Base-by-base conservation (phyloP, 177 flowering plant genomes). In the Tripterygium wilfordii region DNA sequence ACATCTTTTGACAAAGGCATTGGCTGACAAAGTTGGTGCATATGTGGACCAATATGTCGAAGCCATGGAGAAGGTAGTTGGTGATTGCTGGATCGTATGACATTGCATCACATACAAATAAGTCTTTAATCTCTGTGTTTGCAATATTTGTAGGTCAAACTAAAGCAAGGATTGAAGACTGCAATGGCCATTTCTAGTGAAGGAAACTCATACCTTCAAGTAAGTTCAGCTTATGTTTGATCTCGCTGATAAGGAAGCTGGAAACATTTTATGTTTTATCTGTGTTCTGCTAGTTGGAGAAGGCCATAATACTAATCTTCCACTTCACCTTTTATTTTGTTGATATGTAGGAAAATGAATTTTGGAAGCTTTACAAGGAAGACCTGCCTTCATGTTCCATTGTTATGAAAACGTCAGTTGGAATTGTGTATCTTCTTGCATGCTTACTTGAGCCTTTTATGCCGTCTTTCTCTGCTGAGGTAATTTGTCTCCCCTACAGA, bases 151-250 rank as follows among this genome's bases (percentile, higher is more conserved):
- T 42, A 92, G 99, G 96, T 92, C 37, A 89, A 89, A 54, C 75
- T 94, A 58, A 94, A 89, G 66, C 95, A 86, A 68, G 99, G 97
- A 24, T 69, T 94, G 53, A 89, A 83, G 69, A 64, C 52, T 69
- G 97, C 92, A 58, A 94, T 94, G 99, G 53, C 57, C 54, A 77
- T 94, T 44, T 86, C 99, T 19, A 69, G 88, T 42, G 95, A 84
- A 61, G 99, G 99, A 59, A 94, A 94, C 71, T 80, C 74, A 28
- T 94, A 89, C 68, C 65, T 94, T 51, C 99, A 89, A 69, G 99
- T 89, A 63, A 66, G 82, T 42, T 2, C 32, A 46, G 28, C 33
- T 17, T 8, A 22, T 14, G 29, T 48, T 2, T 15, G 13, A 29
- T 25, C 20, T 0, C 8, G 39, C 0, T 21, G 32, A 3, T 37